phyloP scores from a whole-genome alignment of 2,329 filamentous ascomycete genomes.

The Cercospora sp. region DNA sequence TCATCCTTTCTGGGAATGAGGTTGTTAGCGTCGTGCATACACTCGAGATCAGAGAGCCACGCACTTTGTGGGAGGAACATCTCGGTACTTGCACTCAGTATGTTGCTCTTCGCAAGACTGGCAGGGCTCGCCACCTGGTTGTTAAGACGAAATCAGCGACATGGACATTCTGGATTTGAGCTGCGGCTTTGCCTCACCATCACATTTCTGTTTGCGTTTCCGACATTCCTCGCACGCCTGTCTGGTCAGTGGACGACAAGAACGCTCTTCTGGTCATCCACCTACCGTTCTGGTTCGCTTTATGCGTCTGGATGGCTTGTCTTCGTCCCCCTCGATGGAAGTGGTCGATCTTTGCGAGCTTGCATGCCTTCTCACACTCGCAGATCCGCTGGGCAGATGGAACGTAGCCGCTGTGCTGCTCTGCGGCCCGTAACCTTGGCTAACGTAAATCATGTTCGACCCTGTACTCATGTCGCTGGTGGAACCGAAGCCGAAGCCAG shows the following conservation, averaged over 20 bases:
- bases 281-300: conserved; percentile 25
- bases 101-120: conserved; percentile 25
- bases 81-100: conserved; percentile 26
- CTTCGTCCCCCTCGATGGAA: conserved; percentile 9
- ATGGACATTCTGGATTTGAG: conserved; percentile 49
- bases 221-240: conserved; percentile 70
- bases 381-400: conserved; percentile 12
- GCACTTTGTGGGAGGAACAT: conserved; percentile 27
- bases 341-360: conserved; percentile 9
- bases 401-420: conserved; percentile 7
- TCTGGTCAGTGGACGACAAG: conserved; percentile 3
- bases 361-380: conserved; percentile 10
- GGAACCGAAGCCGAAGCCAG: conserved; percentile 1
- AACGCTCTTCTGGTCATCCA: not conserved
- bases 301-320: conserved; percentile 18
- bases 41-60: not conserved
- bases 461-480: conserved; percentile 6
- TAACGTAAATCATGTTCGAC: conserved; percentile 8
- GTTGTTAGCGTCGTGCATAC: conserved; percentile 2
- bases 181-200: conserved; percentile 55
- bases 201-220: conserved; percentile 96
- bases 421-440: conserved; percentile 8
- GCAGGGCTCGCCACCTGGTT: conserved; percentile 18
- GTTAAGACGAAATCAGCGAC: not conserved
- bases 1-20: conserved; percentile 24